Percentiles rank a stretch among this genome's conserved stretches.
These are phyloP conservation scores for Microthyrium microscopicum DNA, from an alignment of 2,329 filamentous ascomycete genomes.

Conservation along the genomic window DNA sequence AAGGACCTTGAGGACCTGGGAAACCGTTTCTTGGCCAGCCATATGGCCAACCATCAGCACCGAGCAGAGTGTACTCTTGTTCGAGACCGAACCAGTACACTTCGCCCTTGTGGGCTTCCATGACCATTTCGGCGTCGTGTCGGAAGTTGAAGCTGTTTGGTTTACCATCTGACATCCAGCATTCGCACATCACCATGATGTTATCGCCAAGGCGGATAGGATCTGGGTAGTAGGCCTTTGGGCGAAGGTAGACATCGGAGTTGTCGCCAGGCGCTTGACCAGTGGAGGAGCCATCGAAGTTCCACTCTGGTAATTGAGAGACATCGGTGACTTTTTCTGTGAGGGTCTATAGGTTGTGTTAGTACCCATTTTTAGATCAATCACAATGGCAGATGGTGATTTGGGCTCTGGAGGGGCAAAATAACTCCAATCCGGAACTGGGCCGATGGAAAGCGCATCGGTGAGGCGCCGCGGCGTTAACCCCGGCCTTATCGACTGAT, in stretches of 20 bases:
- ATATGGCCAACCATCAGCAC: slow-evolving; percentile 71
- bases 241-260: slow-evolving; percentile 93
- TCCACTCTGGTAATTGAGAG: slow-evolving; percentile 60
- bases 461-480: too few species aligned
- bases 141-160: slow-evolving; percentile 99
- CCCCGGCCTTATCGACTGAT: too few species aligned
- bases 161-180: slow-evolving; percentile 82
- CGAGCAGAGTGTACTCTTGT: slow-evolving; percentile 93
- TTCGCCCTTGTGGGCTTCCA: slow-evolving; percentile 69
- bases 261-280: slow-evolving; percentile 86
- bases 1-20: slow-evolving; percentile 83
- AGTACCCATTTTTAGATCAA: too few species aligned
- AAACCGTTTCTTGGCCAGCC: slow-evolving; percentile 81
- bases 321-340: slow-evolving; percentile 38
- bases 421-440: too few species aligned
- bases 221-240: slow-evolving; percentile 75
- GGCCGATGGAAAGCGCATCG: too few species aligned
- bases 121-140: slow-evolving; percentile 75
- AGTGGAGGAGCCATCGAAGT: slow-evolving; percentile 80
- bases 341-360: slow-evolving; percentile 36
- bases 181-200: slow-evolving; percentile 87
- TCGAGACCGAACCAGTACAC: slow-evolving; percentile 96
- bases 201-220: slow-evolving; percentile 83
- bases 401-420: too few species aligned
- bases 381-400: too few species aligned